Percentiles rank a stretch among this genome's conserved stretches.
phyloP scores from a whole-genome alignment of 768 basidiomycete genomes.

The Porphyrellus cyaneotinctus region DNA sequence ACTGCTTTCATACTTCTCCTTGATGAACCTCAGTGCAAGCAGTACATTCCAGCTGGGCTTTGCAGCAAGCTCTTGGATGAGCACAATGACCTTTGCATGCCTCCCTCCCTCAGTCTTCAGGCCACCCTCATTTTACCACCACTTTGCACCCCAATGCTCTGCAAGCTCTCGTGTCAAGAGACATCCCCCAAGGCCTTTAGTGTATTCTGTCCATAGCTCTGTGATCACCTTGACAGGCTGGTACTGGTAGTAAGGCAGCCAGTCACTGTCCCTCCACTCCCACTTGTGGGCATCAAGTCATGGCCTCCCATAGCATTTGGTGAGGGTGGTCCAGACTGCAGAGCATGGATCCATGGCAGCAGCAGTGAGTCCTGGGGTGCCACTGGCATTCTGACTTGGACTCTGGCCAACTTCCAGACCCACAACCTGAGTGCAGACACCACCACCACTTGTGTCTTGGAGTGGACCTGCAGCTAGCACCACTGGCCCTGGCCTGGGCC shows the following conservation, averaged over 20 bases:
- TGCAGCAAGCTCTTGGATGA: background rate
- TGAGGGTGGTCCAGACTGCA: conserved; percentile 1
- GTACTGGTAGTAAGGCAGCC: conserved; percentile 24
- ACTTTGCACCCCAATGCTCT: conserved; percentile 1
- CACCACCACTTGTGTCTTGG: too few relatives aligned
- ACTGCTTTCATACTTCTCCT: background rate
- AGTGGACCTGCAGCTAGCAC: too few relatives aligned
- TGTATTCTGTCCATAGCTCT: conserved; percentile 30
- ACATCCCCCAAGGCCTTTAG: conserved; percentile 24
- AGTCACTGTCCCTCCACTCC: conserved; percentile 22
- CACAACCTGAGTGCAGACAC: too few relatives aligned
- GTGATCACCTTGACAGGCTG: conserved; percentile 10
- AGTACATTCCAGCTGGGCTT: conserved; percentile 2
- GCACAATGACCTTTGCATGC: background rate
- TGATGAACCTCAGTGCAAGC: background rate
- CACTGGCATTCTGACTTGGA: too few relatives aligned
- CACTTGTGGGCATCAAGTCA: conserved; percentile 23
- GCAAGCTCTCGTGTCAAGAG: conserved; percentile 17
- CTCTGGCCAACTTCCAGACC: too few relatives aligned
- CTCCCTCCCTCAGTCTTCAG: conserved; percentile 1
- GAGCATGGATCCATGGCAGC: background rate
- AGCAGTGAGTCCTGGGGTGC: too few relatives aligned
- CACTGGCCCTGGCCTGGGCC: too few relatives aligned
- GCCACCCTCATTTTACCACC: background rate
- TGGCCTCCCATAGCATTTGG: background rate